Evolutionary conservation across 2,329 filamentous ascomycete species (phyloP), one percentile per base, ranked within the genome.

Genomic region (Cordyceps javanica): DNA sequence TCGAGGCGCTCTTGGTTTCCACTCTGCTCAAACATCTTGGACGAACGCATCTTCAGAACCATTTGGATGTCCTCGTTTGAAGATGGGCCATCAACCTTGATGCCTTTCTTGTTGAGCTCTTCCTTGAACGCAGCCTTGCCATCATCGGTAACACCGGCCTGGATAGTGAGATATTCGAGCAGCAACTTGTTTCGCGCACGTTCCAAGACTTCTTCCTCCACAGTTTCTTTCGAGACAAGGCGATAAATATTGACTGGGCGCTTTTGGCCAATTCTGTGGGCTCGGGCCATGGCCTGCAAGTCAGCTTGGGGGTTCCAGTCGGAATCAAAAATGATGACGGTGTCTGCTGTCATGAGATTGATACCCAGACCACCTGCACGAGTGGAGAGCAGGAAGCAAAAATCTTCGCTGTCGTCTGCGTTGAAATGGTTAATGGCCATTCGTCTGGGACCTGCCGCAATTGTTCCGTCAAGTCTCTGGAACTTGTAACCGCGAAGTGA

Each of bases 271-370:
- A 99, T 99, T 71, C 94, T 89, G 74, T 99, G 95, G 59, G 95
- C 95, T 73, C 94, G 88, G 59, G 94, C 94, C 94, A 99, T 99
- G 41, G 94, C 94, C 71, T 99, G 94, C 64, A 99, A 77, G 77
- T 99, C 95, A 7, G 94, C 94, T 71, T 99, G 94, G 19, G 94
- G 95, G 65, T 99, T 99, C 94, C 95, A 99, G 68, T 97, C 92
- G 0, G 94, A 97, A 71, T 99, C 95, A 66, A 97, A 99, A 45
- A 99, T 88, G 65, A 99, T 87, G 63, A 99, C 94, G 0, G 94
- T 99, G 68, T 99, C 95, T 8, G 94, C 94, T 25, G 94, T 97
- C 91, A 97, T 99, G 55, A 99, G 75, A 67, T 99, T 99, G 77
- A 99, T 99, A 61, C 94, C 94, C n/a, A 99, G 80, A 71, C 94